Evolutionary conservation across 2,329 filamentous ascomycete genomes (phyloP).

Genomic region (Diaporthe helianthi): DNA sequence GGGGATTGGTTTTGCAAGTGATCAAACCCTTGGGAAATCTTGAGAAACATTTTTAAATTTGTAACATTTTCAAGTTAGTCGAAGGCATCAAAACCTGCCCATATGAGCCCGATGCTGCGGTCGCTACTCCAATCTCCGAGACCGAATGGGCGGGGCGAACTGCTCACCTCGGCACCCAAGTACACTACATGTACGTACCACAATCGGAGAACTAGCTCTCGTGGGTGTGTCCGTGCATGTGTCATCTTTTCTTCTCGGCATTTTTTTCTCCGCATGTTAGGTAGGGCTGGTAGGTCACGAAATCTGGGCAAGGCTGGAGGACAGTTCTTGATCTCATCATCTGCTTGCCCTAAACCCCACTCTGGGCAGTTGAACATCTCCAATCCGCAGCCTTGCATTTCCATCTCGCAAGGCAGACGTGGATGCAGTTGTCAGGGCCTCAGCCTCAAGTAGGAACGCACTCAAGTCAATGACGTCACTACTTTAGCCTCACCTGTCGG

Average conservation of each 20-base stretch:
- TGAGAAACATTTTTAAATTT: too few relatives aligned
- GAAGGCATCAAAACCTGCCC: background rate
- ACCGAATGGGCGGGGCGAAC: background rate
- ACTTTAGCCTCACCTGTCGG: slow-evolving; percentile 27
- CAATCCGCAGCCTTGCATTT: background rate
- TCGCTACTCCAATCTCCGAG: background rate
- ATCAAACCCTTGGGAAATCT: too few relatives aligned
- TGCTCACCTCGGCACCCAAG: too few relatives aligned
- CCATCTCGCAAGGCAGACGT: background rate
- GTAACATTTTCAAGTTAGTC: too few relatives aligned
- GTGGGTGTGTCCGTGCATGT: background rate
- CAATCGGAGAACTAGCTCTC: background rate
- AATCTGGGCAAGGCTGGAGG: background rate
- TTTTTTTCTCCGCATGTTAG: slow-evolving; percentile 3
- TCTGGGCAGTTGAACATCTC: background rate
- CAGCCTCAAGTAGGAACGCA: background rate
- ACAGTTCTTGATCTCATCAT: background rate
- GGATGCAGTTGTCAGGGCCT: background rate
- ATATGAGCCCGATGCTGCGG: background rate
- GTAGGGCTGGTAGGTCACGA: background rate
- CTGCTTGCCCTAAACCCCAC: background rate
- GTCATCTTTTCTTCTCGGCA: background rate
- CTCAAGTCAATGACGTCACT: slow-evolving; percentile 24
- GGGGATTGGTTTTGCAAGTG: background rate
- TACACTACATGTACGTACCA: too few relatives aligned